A percentile compares a stretch with the other conserved stretches of the same genome.
These are phyloP conservation scores for Alternaria postmessia DNA, from an alignment of 2,329 filamentous ascomycete species.

Conservation along the genomic window DNA sequence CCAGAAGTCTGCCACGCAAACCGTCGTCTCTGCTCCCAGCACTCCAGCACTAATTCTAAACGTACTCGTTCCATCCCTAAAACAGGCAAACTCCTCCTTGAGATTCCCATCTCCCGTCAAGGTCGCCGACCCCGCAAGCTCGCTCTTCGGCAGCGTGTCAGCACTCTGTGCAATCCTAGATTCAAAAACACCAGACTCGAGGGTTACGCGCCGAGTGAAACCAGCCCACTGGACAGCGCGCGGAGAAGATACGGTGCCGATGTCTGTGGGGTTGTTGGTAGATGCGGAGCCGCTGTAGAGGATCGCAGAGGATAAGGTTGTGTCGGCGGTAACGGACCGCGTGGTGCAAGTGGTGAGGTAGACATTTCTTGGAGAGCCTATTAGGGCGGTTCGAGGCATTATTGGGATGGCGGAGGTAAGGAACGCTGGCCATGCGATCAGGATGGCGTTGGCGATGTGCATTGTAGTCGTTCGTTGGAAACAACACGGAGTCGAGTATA, in stretches of 20 bases:
- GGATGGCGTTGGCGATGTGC: not conserved
- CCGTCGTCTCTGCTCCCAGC: slow-evolving; percentile 9
- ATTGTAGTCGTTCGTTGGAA: not conserved
- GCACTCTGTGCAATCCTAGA: slow-evolving; percentile 21
- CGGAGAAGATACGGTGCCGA: slow-evolving; percentile 10
- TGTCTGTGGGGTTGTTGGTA: slow-evolving; percentile 5
- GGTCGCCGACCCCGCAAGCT: slow-evolving; percentile 24
- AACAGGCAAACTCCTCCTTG: slow-evolving; percentile 29
- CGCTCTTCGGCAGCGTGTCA: slow-evolving; percentile 14
- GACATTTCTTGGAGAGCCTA: slow-evolving; percentile 17
- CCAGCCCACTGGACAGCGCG: slow-evolving; percentile 11
- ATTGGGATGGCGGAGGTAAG: not conserved
- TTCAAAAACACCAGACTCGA: slow-evolving; percentile 11
- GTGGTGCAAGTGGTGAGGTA: slow-evolving; percentile 26
- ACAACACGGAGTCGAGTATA: not conserved
- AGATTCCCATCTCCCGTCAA: not conserved
- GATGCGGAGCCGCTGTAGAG: slow-evolving; percentile 19
- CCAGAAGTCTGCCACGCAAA: slow-evolving; percentile 30
- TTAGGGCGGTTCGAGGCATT: not conserved
- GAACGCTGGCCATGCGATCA: not conserved
- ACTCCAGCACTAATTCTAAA: slow-evolving; percentile 17
- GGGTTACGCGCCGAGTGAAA: slow-evolving; percentile 8
- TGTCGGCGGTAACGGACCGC: slow-evolving; percentile 6
- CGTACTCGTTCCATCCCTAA: slow-evolving; percentile 25
- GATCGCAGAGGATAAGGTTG: slow-evolving; percentile 14